These are phyloP conservation scores for Ambrosiella cleistominuta DNA, from an alignment of 2,329 filamentous ascomycete genomes.

Conservation along the genomic window DNA sequence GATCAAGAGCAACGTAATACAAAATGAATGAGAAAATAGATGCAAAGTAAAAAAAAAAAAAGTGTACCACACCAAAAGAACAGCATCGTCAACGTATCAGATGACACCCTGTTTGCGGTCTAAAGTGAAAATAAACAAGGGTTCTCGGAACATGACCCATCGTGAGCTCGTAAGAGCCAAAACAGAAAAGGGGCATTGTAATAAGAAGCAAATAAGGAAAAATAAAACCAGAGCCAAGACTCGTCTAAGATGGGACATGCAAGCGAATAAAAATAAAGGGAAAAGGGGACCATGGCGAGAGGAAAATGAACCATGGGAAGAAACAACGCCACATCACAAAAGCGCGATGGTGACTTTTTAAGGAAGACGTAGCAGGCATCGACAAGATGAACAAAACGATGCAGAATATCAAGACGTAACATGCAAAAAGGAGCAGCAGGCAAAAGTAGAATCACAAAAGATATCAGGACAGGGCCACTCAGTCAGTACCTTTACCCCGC, in stretches of 20 bases:
- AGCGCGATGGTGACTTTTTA: background rate
- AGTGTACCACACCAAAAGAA: background rate
- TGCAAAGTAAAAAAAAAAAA: background rate
- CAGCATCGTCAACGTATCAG: background rate
- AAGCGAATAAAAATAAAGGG: background rate
- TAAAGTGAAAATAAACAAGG: background rate
- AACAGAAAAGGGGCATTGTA: background rate
- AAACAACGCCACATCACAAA: background rate
- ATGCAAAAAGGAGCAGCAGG: background rate
- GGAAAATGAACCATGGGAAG: background rate
- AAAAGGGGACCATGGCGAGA: background rate
- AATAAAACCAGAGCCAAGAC: too few relatives aligned
- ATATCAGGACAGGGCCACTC: background rate
- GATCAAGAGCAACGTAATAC: background rate
- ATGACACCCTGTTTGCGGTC: background rate
- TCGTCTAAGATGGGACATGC: too few relatives aligned
- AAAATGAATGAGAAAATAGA: background rate
- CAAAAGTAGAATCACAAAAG: background rate
- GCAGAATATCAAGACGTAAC: background rate
- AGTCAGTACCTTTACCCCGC: constrained; percentile 3
- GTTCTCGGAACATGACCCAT: too few relatives aligned
- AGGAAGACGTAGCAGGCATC: background rate
- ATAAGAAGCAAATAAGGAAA: background rate
- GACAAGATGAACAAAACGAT: background rate
- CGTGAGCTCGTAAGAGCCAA: background rate